Base-by-base conservation (phyloP, 805 yeast species). In the Pichia exigua region DNA sequence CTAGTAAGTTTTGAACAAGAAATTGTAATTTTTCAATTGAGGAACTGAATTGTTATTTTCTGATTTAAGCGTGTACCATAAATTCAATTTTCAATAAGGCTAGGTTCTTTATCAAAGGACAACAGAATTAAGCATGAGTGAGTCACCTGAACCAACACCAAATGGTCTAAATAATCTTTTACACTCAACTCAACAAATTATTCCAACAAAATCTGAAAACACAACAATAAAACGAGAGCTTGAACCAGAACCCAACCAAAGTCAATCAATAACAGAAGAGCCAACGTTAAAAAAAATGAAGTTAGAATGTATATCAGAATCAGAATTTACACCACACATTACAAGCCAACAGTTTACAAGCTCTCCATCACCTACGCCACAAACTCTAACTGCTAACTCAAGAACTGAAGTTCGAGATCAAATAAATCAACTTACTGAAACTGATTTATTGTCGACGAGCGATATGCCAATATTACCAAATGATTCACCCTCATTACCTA, bases 351-450 rank as follows among this genome's bases (percentile, higher is more conserved):
- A 20, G 11, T 38, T 18, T 12, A 40, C 24, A 20, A 28, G 24
- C 10, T 40, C 42, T 3, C 24, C 22, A 4, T 58, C 57, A 22
- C 63, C 65, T 20, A 54, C 55, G 17, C 66, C 64, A 9, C 65
- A 61, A 44, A 49, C 54, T 5, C 24, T 47, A 1, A 47, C 40
- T 18, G 24, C 48, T 4, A 43, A 44, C n/a, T 28, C 53, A 35
- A 40, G 47, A 17, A 41, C 46, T 7, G 42, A 35, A 13, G 15
- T 43, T 26, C 28, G 17, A 20, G 44, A 43, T 12, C 51, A 48
- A 27, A 46, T 46, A 30, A 20, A 32, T 21, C 41, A 44, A 21
- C 35, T 44, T 11, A 32, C 30, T 10, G 32, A 42, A 42, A 26
- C 12, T 26, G 15, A 17, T 26, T 17, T 30, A 26, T n/a, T 42